Conservation (phyloP, 495 filamentous ascomycete genomes). For the Trichoderma parareesei region DNA sequence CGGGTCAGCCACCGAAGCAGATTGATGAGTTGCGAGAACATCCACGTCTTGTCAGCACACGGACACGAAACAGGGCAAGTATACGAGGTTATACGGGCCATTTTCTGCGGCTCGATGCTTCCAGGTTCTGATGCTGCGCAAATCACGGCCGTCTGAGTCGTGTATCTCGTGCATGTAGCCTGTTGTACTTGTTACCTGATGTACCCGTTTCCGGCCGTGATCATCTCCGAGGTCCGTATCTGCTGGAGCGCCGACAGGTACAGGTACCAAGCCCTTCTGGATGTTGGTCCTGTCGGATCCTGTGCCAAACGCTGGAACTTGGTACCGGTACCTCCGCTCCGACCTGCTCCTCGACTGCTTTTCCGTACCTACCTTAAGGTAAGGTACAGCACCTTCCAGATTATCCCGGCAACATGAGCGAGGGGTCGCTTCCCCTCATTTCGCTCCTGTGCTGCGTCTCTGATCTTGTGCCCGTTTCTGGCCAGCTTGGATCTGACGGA, state of each 20-base stretch:
- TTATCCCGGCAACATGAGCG: not conserved
- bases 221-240: too few species aligned
- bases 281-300: too few species aligned
- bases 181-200: not conserved
- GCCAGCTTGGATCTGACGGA: not conserved
- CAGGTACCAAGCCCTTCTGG: too few species aligned
- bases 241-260: too few species aligned
- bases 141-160: not conserved
- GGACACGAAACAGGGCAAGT: not conserved
- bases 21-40: not conserved
- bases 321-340: too few species aligned
- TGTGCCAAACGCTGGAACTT: too few species aligned
- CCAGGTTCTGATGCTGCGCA: not conserved
- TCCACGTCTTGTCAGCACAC: not conserved
- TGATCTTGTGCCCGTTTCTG: slow-evolving; percentile 3
- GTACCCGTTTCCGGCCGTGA: too few species aligned
- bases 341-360: too few species aligned
- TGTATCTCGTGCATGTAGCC: not conserved
- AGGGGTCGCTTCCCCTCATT: not conserved
- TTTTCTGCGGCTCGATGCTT: too few species aligned
- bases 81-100: not conserved
- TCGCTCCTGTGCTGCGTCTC: not conserved
- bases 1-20: not conserved
- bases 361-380: too few species aligned
- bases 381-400: not conserved